These are phyloP conservation scores for Kwoniella shivajii DNA, from an alignment of 1,284 basidiomycete species.

Conservation along the genomic window DNA sequence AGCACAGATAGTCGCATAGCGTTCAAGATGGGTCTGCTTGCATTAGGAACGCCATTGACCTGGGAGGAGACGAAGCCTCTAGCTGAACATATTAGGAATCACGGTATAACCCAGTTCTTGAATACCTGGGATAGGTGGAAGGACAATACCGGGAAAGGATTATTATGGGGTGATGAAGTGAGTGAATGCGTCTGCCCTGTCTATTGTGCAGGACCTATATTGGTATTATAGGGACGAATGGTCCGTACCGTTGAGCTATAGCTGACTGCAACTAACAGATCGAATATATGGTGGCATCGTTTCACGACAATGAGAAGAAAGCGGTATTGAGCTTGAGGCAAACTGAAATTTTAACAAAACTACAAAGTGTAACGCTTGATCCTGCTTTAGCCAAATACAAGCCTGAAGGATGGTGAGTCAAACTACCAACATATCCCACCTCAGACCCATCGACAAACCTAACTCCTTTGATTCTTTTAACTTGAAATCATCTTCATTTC, in stretches of 20 bases:
- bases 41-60: conserved; percentile 87
- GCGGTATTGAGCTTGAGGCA: conserved; percentile 89
- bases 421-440: no score
- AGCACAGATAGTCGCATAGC: not conserved
- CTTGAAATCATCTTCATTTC: no score
- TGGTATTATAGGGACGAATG: no score
- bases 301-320: conserved; percentile 75
- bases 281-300: conserved; percentile 92
- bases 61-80: conserved; percentile 90
- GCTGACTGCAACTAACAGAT: conserved; percentile 60
- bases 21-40: conserved; percentile 81
- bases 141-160: conserved; percentile 84
- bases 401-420: conserved; percentile 38
- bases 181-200: conserved; percentile 23
- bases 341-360: conserved; percentile 85
- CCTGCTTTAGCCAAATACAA: conserved; percentile 61
- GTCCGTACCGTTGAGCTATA: no score
- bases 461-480: no score
- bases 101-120: conserved; percentile 95
- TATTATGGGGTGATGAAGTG: conserved; percentile 99
- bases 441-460: no score
- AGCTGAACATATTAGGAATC: conserved; percentile 85
- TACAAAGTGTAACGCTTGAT: conserved; percentile 69
- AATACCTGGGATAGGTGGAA: conserved; percentile 90
- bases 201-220: no score